Evolutionary conservation across 345 rosid species (phyloP), one percentile per base, ranked within the genome.

Genomic region (Corymbia maculata): DNA sequence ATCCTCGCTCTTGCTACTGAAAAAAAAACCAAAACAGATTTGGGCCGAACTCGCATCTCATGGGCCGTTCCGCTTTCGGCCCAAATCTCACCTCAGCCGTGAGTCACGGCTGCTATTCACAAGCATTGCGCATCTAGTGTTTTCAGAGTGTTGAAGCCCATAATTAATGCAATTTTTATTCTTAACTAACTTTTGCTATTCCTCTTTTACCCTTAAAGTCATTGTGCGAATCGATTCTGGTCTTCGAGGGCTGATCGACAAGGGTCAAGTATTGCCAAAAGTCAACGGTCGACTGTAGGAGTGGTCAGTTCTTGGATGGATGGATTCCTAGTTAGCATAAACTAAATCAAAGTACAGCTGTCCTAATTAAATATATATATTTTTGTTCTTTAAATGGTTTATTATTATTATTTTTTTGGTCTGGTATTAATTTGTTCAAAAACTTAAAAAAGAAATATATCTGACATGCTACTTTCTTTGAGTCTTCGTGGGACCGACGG

Each of bases 321-420:
- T 61, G 1, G 6, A 15, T 28, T 36, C 42, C 42, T 36, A 36
- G 42, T 36, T 36, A 36, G 42, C 42, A 36, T 0, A 1, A 26
- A 26, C 4, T 1, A 13, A 11, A 26, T 7, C 1, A 26, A 59
- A 59, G 4, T 59, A 11, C 0, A 26, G 30, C 28, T 26, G 13
- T 59, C 66, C 30, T 28, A 36, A 36, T 36, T 7, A 59, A 59
- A 10, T n/a, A 59, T 10, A 59, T 59, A 10, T 11, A 2, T 26
- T 22, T 59, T 59, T 59, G 30, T 59, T 59, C 30, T 26, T 26
- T 28, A 28, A 61, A 28, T 61, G 32, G 30, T 61, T 26, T 61
- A 26, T 28, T 28, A 28, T 26, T 61, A n/a, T 22, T 55, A 0
- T 22, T 22, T 36, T 36, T 36, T 36, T 36, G 42, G 42, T 36